Evolutionary conservation across 257 asterid genomes (phyloP).

Genomic region (Parsonsia alboflavescens): DNA sequence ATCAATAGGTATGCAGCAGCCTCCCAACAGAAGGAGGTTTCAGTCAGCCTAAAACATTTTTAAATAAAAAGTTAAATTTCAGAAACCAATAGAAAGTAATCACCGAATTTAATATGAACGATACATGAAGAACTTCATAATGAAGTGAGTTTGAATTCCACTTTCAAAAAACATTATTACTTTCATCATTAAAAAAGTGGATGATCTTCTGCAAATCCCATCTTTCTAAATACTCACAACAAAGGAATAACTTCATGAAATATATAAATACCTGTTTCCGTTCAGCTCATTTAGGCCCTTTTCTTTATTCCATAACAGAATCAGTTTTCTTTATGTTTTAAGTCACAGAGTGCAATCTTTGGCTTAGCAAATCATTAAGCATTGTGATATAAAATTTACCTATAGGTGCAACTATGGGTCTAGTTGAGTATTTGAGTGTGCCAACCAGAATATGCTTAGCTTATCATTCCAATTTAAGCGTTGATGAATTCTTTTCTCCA

Average conservation of each 20-base stretch:
- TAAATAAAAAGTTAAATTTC: not conserved
- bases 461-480: not conserved
- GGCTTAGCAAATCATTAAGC: not conserved
- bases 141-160: not conserved
- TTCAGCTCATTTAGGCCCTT: not conserved
- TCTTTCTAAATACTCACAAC: not conserved
- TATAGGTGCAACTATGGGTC: not conserved
- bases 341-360: not conserved
- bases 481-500: not conserved
- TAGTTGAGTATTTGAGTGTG: not conserved
- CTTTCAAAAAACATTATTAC: not conserved
- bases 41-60: not conserved
- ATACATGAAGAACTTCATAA: not conserved
- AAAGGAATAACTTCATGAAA: not conserved
- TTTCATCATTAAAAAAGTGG: not conserved
- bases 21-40: not conserved
- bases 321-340: not conserved
- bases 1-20: not conserved
- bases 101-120: not conserved
- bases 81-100: not conserved
- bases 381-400: not conserved
- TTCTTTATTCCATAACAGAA: not conserved
- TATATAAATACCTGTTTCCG: not conserved
- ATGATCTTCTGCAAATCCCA: not conserved
- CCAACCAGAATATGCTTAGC: not conserved